Evolutionary conservation across 2,329 filamentous ascomycete species (phyloP).

Genomic region (Nemania bipapillata): DNA sequence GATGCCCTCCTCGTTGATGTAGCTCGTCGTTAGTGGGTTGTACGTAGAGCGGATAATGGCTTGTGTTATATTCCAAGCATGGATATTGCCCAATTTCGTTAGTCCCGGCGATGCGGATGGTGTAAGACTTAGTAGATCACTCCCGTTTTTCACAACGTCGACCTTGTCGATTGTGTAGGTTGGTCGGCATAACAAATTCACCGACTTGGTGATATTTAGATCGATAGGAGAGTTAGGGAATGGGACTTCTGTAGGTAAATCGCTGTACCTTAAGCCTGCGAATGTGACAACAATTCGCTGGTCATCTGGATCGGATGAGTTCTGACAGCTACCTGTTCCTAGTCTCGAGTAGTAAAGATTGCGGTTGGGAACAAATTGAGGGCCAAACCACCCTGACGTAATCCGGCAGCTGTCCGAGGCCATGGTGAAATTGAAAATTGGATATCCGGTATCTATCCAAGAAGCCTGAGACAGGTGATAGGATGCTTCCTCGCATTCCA

Average conservation of each 20-base stretch:
- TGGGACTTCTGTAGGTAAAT: not conserved
- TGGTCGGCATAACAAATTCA: slow-evolving; percentile 3
- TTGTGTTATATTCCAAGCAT: slow-evolving; percentile 15
- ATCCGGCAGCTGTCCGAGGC: not conserved
- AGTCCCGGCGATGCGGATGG: not conserved
- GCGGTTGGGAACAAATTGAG: not conserved
- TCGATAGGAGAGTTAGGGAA: not conserved
- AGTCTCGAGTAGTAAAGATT: slow-evolving; percentile 10
- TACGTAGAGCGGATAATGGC: not conserved
- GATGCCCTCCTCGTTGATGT: not conserved
- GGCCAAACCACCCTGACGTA: not conserved
- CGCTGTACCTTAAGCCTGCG: not conserved
- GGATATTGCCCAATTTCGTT: not conserved
- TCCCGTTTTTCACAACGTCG: slow-evolving; percentile 12
- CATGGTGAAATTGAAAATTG: slow-evolving; percentile 12
- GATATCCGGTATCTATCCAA: not conserved
- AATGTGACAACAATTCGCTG: slow-evolving; percentile 13
- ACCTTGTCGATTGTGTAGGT: slow-evolving; percentile 11
- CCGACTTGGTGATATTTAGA: not conserved
- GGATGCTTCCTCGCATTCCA: slow-evolving; percentile 12
- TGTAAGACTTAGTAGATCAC: slow-evolving; percentile 2
- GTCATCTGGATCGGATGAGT: not conserved
- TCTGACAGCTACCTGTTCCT: slow-evolving; percentile 3
- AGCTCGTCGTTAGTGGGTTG: not conserved
- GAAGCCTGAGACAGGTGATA: not conserved